phyloP scores from a whole-genome alignment of 805 yeast genomes.

The Barnettozyma vustinii region DNA sequence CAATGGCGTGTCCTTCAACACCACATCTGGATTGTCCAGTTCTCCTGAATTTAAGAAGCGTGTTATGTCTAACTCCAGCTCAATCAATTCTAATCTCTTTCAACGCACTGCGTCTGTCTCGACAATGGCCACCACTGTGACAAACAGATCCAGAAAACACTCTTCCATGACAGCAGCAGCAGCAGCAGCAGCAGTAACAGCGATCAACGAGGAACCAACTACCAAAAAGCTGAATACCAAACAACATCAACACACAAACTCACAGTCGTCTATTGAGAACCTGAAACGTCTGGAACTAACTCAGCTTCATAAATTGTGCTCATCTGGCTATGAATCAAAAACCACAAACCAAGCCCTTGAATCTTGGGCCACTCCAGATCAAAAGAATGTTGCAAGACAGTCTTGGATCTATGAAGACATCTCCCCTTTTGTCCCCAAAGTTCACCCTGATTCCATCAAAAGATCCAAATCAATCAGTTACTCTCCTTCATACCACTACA shows the following conservation, averaged over 20 bases:
- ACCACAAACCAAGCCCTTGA: slow-evolving; percentile 3
- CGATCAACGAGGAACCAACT: neutral
- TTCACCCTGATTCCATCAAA: slow-evolving; percentile 2
- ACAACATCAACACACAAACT: slow-evolving; percentile 9
- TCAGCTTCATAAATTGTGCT: slow-evolving; percentile 20
- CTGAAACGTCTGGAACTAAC: slow-evolving; percentile 19
- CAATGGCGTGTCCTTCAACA: slow-evolving; percentile 18
- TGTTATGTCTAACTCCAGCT: slow-evolving; percentile 18
- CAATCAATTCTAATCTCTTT: slow-evolving; percentile 10
- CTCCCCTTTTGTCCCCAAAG: slow-evolving; percentile 9
- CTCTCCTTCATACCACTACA: slow-evolving; percentile 8
- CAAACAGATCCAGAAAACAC: slow-evolving; percentile 9
- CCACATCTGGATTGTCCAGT: slow-evolving; percentile 14
- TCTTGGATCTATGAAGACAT: slow-evolving; percentile 23
- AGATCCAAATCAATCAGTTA: slow-evolving; percentile 8
- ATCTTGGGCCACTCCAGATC: slow-evolving; percentile 22
- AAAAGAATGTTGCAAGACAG: slow-evolving; percentile 18
- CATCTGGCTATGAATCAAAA: slow-evolving; percentile 10
- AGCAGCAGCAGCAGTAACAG: no score
- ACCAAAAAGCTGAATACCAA: neutral
- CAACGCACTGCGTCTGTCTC: slow-evolving; percentile 23
- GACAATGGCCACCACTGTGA: slow-evolving; percentile 19
- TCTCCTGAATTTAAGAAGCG: slow-evolving; percentile 5
- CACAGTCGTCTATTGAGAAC: slow-evolving; percentile 20
- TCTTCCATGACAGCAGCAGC: slow-evolving; percentile 9